Base-by-base conservation (phyloP, 2,329 filamentous ascomycete species). In the Botrytis aclada region DNA sequence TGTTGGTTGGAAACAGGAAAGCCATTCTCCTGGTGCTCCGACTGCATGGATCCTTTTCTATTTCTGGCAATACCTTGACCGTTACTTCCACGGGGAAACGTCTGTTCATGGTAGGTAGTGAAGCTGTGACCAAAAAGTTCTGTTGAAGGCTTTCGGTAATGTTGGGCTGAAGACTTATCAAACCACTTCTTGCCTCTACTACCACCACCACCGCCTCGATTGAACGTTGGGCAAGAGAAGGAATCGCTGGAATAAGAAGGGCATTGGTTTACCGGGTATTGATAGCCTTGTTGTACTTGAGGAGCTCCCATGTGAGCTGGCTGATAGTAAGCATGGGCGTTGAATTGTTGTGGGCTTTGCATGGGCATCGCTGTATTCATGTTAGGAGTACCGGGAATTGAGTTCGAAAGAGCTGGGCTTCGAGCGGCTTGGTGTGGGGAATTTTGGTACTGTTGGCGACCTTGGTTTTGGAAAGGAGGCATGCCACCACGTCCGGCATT, bases 341-440 rank as follows among this genome's bases (percentile, higher is more conserved):
- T 84, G 84, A 87, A 89, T 88, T 88, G 76, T 54, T 79, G 80
- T 18, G 75, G 77, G 54, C 74, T 76, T 82, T 86, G 86, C 83
- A 93, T 92, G 66, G 92, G 87, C 82, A 94, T 90, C 67, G 87
- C 87, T 60, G 86, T 84, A 72, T 85, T 87, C 90, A 90, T 90
- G 84, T 92, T 89, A 75, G 93, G 90, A 43, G 91, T 92, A 75
- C 87, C 87, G 73, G 91, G 90, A 78, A 92, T 87, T 51, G 90
- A 89, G 72, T 88, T 88, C 41, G 89, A 84, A 72, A 92, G 84
- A 45, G 90, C 89, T 75, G 92, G 88, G 84, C 92, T 92, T 75
- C 86, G 84, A 80, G 88, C 87, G 71, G 85, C 83, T 76, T 90
- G 87, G 78, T 91, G 89, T 54, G 90, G 91, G 58, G 90, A 92